Evolutionary conservation across 495 filamentous ascomycete genomes (phyloP).

Genomic region (Talaromyces adpressus): DNA sequence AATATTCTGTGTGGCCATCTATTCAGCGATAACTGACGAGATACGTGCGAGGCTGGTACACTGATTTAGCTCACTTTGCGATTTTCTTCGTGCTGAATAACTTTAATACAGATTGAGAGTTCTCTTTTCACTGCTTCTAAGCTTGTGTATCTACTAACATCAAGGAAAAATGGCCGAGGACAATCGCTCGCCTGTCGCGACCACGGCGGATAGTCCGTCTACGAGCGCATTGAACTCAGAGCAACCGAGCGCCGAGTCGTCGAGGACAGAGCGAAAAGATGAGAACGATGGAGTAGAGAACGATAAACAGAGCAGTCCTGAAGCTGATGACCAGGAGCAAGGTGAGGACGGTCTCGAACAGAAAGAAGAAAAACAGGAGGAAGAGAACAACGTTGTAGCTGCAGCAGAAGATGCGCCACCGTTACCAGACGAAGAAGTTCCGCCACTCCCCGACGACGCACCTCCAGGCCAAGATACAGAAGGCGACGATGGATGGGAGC

Average conservation of each 20-base stretch:
- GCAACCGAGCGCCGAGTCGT: not conserved
- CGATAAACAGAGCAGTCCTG: not conserved
- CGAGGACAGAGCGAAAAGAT: not conserved
- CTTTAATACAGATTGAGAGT: not conserved
- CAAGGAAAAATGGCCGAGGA: not conserved
- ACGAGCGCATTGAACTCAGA: not conserved
- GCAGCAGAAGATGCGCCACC: slow-evolving; percentile 31
- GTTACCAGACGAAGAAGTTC: slow-evolving; percentile 40
- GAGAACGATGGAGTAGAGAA: not conserved
- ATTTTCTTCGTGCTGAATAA: not conserved
- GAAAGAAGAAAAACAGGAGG: slow-evolving; percentile 12
- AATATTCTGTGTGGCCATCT: not conserved
- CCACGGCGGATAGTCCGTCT: not conserved
- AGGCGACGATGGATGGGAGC: slow-evolving; percentile 83
- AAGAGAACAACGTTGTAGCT: slow-evolving; percentile 11
- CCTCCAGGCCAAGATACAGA: slow-evolving; percentile 35
- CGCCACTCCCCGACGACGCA: slow-evolving; percentile 46
- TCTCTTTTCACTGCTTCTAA: not conserved
- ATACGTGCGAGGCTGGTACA: not conserved
- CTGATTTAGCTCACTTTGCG: not conserved
- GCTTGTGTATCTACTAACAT: not conserved
- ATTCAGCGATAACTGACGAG: not conserved
- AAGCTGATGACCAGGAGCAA: slow-evolving; percentile 12
- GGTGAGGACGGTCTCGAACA: slow-evolving; percentile 13
- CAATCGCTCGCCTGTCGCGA: not conserved